phyloP scores from a whole-genome alignment of 805 yeast genomes.

The Zygotorulaspora danielsina region DNA sequence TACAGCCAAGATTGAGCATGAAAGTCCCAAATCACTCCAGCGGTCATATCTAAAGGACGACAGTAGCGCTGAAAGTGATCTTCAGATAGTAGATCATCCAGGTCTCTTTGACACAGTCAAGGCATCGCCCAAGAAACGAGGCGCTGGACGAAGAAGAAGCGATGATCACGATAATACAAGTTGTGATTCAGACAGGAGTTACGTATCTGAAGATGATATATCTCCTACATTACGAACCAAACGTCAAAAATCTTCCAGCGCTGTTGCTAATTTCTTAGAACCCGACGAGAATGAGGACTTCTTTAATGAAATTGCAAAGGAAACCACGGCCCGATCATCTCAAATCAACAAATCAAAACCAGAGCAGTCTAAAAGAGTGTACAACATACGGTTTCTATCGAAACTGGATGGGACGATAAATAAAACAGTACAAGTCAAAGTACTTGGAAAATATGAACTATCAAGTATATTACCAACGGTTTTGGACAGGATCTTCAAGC shows the following conservation, averaged over 20 bases:
- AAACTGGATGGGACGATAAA: slow-evolving; percentile 28
- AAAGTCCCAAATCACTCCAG: no score
- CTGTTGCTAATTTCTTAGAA: slow-evolving; percentile 5
- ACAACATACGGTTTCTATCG: slow-evolving; percentile 27
- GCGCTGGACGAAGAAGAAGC: not conserved
- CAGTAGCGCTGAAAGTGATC: slow-evolving; percentile 1
- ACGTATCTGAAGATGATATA: not conserved
- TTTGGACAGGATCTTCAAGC: slow-evolving; percentile 22
- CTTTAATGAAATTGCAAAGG: slow-evolving; percentile 21
- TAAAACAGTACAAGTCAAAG: slow-evolving; percentile 29
- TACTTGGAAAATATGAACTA: slow-evolving; percentile 28
- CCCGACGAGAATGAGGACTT: slow-evolving; percentile 28
- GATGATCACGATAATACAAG: not conserved
- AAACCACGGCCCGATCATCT: slow-evolving; percentile 11
- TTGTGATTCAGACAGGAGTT: not conserved
- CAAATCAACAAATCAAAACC: slow-evolving; percentile 8
- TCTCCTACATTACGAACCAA: slow-evolving; percentile 8
- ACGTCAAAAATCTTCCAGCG: slow-evolving; percentile 4
- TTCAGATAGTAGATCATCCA: slow-evolving; percentile 3
- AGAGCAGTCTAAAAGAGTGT: slow-evolving; percentile 21
- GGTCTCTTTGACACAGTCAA: not conserved
- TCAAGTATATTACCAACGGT: slow-evolving; percentile 28
- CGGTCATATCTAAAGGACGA: not conserved
- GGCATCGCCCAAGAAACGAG: not conserved
- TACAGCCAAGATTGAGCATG: not conserved